A percentile compares a stretch with the other conserved stretches of the same genome.
Evolutionary conservation across 352 stramenopile genomes (phyloP).

Genomic region (Phytopythium delawarense): DNA sequence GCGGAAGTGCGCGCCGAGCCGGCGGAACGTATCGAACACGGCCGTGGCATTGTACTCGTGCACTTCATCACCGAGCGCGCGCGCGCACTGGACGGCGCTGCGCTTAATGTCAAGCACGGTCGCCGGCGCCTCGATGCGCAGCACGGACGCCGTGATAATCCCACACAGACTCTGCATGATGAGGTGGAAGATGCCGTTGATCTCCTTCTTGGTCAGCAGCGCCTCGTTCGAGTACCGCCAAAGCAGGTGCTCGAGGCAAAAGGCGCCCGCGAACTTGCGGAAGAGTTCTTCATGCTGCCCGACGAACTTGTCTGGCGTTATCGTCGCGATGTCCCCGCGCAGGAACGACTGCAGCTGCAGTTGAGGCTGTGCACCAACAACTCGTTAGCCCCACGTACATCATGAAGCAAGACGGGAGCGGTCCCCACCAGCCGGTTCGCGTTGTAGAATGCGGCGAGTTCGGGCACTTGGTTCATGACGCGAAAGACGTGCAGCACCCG

Average conservation of each 20-base stretch:
- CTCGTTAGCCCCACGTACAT: not conserved
- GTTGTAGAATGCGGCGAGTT: conserved; percentile 75
- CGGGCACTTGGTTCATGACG: conserved; percentile 67
- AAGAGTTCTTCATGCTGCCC: conserved; percentile 75
- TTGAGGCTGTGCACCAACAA: conserved; percentile 35
- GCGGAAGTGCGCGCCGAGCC: conserved; percentile 55
- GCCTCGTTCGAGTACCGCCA: conserved; percentile 69
- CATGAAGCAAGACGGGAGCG: not conserved
- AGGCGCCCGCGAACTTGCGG: conserved; percentile 66
- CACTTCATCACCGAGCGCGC: conserved; percentile 64
- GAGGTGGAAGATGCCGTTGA: conserved; percentile 77
- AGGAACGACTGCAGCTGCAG: conserved; percentile 74
- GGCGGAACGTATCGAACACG: conserved; percentile 63
- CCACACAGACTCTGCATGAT: conserved; percentile 73
- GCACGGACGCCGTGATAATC: conserved; percentile 56
- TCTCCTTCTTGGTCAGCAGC: conserved; percentile 74
- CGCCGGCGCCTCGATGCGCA: conserved; percentile 44
- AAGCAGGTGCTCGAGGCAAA: conserved; percentile 71
- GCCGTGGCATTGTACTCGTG: conserved; percentile 68
- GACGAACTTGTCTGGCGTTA: conserved; percentile 74
- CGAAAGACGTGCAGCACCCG: conserved; percentile 71
- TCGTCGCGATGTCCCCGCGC: conserved; percentile 56
- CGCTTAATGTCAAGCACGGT: conserved; percentile 73
- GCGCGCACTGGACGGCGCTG: conserved; percentile 49
- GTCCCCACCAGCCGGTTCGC: conserved; percentile 61